A percentile compares a stretch with the other conserved stretches of the same genome.
Evolutionary conservation across 2,329 filamentous ascomycete species (phyloP).

Genomic region (Pseudocercospora fuligena): DNA sequence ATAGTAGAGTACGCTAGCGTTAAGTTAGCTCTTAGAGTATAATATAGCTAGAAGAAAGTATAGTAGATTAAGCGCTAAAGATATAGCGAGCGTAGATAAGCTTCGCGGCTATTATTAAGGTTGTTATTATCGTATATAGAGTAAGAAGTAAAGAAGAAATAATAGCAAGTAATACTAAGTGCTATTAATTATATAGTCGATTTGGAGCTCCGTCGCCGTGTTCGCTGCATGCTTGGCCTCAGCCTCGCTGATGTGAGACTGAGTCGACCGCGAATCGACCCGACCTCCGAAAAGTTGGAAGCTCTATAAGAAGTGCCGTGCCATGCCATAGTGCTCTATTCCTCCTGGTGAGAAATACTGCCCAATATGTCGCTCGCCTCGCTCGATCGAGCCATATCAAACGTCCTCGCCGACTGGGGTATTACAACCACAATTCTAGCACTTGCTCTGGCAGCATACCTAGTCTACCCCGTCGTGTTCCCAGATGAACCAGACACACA

Average conservation of each 20-base stretch:
- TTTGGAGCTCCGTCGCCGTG: too few relatives aligned
- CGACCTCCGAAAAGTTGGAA: constrained; percentile 6
- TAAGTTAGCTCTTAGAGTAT: too few relatives aligned
- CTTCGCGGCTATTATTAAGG: too few relatives aligned
- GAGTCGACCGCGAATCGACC: not conserved
- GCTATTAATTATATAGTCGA: too few relatives aligned
- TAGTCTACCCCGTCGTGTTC: constrained; percentile 73
- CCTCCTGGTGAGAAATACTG: not conserved
- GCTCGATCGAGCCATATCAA: constrained; percentile 73
- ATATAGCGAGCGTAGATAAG: too few relatives aligned
- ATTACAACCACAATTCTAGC: constrained; percentile 75
- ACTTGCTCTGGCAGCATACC: constrained; percentile 66
- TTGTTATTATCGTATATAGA: too few relatives aligned
- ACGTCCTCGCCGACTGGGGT: constrained; percentile 80
- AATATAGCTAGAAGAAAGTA: too few relatives aligned
- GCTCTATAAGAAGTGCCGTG: not conserved
- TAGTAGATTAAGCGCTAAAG: too few relatives aligned
- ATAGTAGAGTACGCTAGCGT: too few relatives aligned
- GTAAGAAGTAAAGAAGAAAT: too few relatives aligned
- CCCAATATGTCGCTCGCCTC: constrained; percentile 26
- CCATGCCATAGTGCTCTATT: not conserved
- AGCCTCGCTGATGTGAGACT: not conserved
- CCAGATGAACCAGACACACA: constrained; percentile 86
- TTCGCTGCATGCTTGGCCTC: not conserved
- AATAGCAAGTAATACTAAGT: too few relatives aligned